Evolutionary conservation across 1,284 basidiomycete species (phyloP).

Genomic region (Amylostereum areolatum): DNA sequence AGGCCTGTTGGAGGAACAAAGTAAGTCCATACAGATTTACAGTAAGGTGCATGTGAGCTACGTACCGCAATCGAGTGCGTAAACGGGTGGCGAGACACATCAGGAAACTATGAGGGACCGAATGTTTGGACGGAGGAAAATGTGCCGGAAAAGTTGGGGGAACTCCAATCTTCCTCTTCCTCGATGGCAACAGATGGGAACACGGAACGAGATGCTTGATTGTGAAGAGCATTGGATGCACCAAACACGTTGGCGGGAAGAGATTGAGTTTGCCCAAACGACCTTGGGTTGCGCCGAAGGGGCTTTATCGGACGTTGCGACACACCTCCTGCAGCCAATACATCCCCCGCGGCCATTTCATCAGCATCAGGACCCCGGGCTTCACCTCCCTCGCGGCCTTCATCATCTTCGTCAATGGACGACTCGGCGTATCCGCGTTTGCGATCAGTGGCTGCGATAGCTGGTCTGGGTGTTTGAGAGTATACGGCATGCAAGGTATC

Average conservation of each 20-base stretch:
- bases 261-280: constrained; percentile 12
- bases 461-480: constrained; percentile 4
- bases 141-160: constrained; percentile 7
- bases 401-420: constrained; percentile 6
- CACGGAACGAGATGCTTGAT: not conserved
- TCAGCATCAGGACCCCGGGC: not conserved
- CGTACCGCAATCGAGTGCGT: not conserved
- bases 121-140: not conserved
- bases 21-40: too few relatives aligned
- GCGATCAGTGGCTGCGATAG: constrained; percentile 4
- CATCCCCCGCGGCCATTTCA: constrained; percentile 3
- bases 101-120: not conserved
- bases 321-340: constrained; percentile 2
- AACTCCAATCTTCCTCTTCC: constrained; percentile 18
- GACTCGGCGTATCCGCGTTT: constrained; percentile 8
- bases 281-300: constrained; percentile 10
- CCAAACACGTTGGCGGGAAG: constrained; percentile 10
- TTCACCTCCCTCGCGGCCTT: constrained; percentile 1
- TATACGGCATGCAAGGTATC: constrained; percentile 13
- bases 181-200: not conserved
- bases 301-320: constrained; percentile 9
- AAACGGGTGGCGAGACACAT: not conserved
- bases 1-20: too few relatives aligned
- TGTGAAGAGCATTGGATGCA: not conserved
- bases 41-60: not conserved